These are phyloP conservation scores for Setaria italica DNA, from an alignment of 202 grass and related monocot species.

Conservation along the genomic window DNA sequence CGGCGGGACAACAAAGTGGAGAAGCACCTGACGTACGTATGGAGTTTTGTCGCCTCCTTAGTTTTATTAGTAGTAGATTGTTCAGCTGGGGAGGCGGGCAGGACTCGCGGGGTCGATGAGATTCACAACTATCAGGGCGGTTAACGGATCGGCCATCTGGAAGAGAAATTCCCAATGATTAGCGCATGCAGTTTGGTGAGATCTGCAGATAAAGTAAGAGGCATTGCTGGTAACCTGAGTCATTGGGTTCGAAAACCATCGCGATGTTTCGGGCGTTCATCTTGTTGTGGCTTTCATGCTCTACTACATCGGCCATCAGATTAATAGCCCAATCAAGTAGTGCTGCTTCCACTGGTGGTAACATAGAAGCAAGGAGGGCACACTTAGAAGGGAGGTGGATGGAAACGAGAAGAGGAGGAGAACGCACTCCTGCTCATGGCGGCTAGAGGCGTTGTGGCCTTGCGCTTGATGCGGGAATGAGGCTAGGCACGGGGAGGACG, in stretches of 20 bases:
- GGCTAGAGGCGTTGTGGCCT: no score
- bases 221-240: conserved; percentile 69
- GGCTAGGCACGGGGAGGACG: no score
- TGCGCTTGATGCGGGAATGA: no score
- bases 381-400: conserved; percentile 35
- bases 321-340: conserved; percentile 94
- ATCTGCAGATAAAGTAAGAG: conserved; percentile 6
- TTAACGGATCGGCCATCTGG: conserved; percentile 98
- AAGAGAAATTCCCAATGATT: conserved; percentile 49
- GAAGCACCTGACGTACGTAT: no score
- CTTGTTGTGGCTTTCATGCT: conserved; percentile 88
- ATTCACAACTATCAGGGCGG: conserved; percentile 61
- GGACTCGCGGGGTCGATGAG: no score
- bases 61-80: no score
- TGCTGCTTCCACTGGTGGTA: conserved; percentile 76
- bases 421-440: no score
- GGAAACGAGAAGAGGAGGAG: no score
- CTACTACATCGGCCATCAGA: conserved; percentile 96
- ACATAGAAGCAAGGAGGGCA: conserved; percentile 63
- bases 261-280: conserved; percentile 97
- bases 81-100: no score
- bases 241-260: conserved; percentile 99
- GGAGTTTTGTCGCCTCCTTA: no score
- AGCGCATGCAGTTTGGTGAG: neutral
- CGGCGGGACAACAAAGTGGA: no score